phyloP scores from a whole-genome alignment of 73 alveolate species.

The Paramecium sexaurelia region DNA sequence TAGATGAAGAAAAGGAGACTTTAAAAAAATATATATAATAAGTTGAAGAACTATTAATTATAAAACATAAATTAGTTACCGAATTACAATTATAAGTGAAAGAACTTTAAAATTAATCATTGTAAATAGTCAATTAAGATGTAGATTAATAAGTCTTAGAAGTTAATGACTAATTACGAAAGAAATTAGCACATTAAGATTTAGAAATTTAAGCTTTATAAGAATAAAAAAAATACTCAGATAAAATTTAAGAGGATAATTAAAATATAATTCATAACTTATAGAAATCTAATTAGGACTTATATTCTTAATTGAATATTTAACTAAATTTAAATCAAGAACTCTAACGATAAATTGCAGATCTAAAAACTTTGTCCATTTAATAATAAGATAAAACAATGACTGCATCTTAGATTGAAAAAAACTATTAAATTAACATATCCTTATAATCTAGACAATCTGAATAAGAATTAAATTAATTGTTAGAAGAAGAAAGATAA shows the following conservation, averaged over 20 bases:
- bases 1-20: neutral
- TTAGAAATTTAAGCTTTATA: neutral
- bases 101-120: neutral
- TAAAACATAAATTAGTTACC: neutral
- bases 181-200: neutral
- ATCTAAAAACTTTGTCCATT: neutral
- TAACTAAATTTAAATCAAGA: neutral
- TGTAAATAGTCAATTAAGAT: neutral
- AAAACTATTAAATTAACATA: neutral
- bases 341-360: neutral
- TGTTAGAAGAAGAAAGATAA: neutral
- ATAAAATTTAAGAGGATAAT: neutral
- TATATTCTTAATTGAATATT: neutral
- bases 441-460: neutral
- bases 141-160: neutral
- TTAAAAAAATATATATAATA: neutral
- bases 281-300: neutral
- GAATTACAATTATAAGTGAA: neutral
- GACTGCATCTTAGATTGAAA: neutral
- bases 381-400: neutral
- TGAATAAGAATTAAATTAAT: neutral
- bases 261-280: neutral
- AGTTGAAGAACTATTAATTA: neutral
- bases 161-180: neutral
- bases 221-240: neutral